Percentiles rank a stretch among this genome's conserved stretches.
phyloP scores from a whole-genome alignment of 306 rosid species.

The Erythrophleum fordii region DNA sequence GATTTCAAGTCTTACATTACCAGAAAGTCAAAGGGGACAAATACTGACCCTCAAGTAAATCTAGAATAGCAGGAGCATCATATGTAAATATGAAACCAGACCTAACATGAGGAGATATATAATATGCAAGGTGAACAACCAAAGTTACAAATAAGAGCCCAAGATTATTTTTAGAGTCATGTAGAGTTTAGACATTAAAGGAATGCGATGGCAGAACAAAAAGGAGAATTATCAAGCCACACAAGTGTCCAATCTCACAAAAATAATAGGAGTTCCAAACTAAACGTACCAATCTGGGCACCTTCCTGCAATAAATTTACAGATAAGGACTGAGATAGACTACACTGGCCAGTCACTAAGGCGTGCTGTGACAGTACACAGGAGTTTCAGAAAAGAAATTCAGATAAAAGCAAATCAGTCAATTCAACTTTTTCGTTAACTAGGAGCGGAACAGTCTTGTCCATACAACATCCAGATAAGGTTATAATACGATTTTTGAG shows the following conservation, averaged over 20 bases:
- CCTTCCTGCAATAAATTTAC: slow-evolving; percentile 77
- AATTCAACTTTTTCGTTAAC: not conserved
- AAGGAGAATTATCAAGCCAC: slow-evolving; percentile 63
- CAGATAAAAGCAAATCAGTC: not conserved
- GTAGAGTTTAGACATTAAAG: slow-evolving; percentile 51
- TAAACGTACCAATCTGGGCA: slow-evolving; percentile 62
- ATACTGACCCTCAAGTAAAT: slow-evolving; percentile 44
- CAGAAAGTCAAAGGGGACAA: slow-evolving; percentile 54
- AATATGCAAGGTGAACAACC: slow-evolving; percentile 55
- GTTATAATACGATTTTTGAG: not conserved
- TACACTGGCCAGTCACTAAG: slow-evolving; percentile 29
- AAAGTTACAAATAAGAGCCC: slow-evolving; percentile 39
- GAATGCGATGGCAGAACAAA: slow-evolving; percentile 50
- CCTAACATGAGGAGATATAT: slow-evolving; percentile 42
- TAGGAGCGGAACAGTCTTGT: not conserved
- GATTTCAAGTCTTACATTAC: slow-evolving; percentile 58
- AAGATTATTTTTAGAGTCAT: slow-evolving; percentile 44
- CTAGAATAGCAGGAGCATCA: slow-evolving; percentile 54
- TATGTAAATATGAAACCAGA: slow-evolving; percentile 43
- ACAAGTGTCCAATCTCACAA: slow-evolving; percentile 58
- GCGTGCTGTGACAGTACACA: slow-evolving; percentile 25
- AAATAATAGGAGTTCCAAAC: slow-evolving; percentile 68
- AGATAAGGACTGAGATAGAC: slow-evolving; percentile 51
- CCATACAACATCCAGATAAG: not conserved
- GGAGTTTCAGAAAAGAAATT: slow-evolving; percentile 12